phyloP scores from a whole-genome alignment of 139 green algal genomes.

The Chlamydomonas sp. region DNA sequence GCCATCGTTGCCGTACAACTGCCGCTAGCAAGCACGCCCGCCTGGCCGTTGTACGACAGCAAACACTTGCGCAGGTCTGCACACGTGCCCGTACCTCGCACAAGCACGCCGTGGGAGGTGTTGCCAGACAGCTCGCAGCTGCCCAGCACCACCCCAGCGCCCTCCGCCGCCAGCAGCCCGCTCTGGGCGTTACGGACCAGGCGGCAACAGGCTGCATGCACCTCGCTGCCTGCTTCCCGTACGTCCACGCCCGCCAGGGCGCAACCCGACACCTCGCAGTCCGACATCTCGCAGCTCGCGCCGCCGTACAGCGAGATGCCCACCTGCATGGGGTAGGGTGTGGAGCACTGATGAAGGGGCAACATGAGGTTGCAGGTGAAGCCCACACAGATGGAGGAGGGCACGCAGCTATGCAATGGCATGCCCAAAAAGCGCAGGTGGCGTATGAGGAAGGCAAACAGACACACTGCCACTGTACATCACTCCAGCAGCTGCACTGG shows the following conservation, averaged over 20 bases:
- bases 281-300: neutral
- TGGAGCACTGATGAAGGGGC: too few species aligned
- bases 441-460: neutral
- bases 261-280: neutral
- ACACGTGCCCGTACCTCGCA: slow-evolving; percentile 1
- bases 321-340: neutral
- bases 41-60: slow-evolving; percentile 26
- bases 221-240: neutral
- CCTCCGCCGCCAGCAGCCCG: slow-evolving; percentile 4
- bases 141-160: neutral
- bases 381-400: too few species aligned
- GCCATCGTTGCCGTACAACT: neutral
- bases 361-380: too few species aligned
- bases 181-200: neutral
- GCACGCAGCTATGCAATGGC: too few species aligned
- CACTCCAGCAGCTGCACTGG: too few species aligned
- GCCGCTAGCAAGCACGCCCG: neutral
- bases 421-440: too few species aligned
- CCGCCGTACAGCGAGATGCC: slow-evolving; percentile 7
- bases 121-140: slow-evolving; percentile 4
- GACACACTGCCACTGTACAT: neutral
- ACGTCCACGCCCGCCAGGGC: slow-evolving; percentile 9
- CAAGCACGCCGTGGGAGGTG: slow-evolving; percentile 2
- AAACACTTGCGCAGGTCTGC: neutral
- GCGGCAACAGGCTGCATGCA: neutral